Evolutionary conservation across 2,329 filamentous ascomycete genomes (phyloP).

Genomic region (Lachnellula willkommii): DNA sequence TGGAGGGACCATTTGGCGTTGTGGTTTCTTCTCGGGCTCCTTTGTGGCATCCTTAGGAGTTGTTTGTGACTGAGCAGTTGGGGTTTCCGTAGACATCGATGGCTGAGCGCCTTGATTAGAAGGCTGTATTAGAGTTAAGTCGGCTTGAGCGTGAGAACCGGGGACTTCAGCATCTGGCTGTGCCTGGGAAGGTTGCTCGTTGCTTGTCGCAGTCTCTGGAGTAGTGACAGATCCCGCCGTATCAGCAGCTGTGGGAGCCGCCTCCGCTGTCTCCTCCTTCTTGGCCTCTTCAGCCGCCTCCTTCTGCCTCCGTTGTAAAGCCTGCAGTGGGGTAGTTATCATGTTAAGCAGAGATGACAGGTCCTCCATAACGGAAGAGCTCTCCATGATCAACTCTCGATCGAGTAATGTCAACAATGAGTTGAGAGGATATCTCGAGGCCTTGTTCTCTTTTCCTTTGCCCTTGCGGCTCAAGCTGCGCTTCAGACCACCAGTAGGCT

Average conservation of each 20-base stretch:
- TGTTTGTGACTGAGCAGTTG: constrained; percentile 22
- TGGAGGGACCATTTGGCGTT: constrained; percentile 64
- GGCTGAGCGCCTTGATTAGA: constrained; percentile 16
- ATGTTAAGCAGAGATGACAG: constrained; percentile 81
- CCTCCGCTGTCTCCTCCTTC: constrained; percentile 34
- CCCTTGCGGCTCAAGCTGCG: constrained; percentile 73
- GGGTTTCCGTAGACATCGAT: constrained; percentile 17
- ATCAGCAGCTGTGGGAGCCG: constrained; percentile 22
- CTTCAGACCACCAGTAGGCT: constrained; percentile 73
- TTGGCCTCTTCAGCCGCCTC: constrained; percentile 56
- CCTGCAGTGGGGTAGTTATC: constrained; percentile 80
- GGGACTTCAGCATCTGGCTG: constrained; percentile 13
- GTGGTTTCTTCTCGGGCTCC: constrained; percentile 29
- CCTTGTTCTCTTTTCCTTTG: constrained; percentile 79
- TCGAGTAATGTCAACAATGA: constrained; percentile 82
- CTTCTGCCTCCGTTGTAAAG: constrained; percentile 76
- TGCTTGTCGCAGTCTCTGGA: constrained; percentile 11
- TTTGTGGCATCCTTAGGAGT: constrained; percentile 24
- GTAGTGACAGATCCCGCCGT: constrained; percentile 23
- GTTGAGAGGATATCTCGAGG: constrained; percentile 86
- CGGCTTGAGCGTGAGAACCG: constrained; percentile 7
- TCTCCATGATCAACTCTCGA: constrained; percentile 93
- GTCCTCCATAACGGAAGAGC: constrained; percentile 92
- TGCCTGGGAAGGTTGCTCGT: constrained; percentile 12
- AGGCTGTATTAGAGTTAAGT: constrained; percentile 4